Percentiles rank a stretch among this genome's conserved stretches.
Evolutionary conservation across 495 filamentous ascomycete genomes (phyloP).

Genomic region (Penicillium ochrochloron): DNA sequence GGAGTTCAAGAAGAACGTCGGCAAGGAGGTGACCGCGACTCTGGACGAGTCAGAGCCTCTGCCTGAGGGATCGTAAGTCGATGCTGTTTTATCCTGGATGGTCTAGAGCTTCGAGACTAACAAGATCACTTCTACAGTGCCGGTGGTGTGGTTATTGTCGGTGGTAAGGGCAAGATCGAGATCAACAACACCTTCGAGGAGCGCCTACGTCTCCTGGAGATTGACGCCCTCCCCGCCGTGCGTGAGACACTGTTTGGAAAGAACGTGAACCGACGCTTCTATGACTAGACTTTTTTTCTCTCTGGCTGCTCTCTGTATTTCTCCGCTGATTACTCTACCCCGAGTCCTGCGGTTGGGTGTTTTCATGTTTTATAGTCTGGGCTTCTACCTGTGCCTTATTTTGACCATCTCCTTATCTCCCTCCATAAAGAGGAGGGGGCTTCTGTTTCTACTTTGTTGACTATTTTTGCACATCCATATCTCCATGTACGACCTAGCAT

Average conservation of each 20-base stretch:
- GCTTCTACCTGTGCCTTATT: slow-evolving; percentile 13
- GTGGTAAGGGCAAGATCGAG: slow-evolving; percentile 89
- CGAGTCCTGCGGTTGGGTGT: slow-evolving; percentile 12
- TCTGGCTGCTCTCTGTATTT: slow-evolving; percentile 13
- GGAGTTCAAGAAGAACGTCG: slow-evolving; percentile 78
- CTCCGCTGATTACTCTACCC: not conserved
- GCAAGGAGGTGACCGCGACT: slow-evolving; percentile 63
- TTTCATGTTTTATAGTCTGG: slow-evolving; percentile 34
- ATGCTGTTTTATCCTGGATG: slow-evolving; percentile 6
- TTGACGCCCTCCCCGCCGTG: slow-evolving; percentile 82
- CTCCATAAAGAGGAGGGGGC: slow-evolving; percentile 25
- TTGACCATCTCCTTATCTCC: slow-evolving; percentile 19
- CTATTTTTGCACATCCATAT: slow-evolving; percentile 21
- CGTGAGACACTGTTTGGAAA: slow-evolving; percentile 85
- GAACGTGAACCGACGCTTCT: slow-evolving; percentile 92
- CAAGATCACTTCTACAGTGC: slow-evolving; percentile 56
- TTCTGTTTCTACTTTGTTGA: slow-evolving; percentile 14
- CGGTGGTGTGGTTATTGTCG: slow-evolving; percentile 80
- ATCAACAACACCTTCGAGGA: slow-evolving; percentile 99
- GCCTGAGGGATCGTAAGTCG: slow-evolving; percentile 82
- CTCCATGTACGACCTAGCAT: slow-evolving; percentile 21
- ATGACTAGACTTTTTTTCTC: slow-evolving; percentile 61
- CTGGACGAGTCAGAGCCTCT: slow-evolving; percentile 81
- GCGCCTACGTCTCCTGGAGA: slow-evolving; percentile 80
- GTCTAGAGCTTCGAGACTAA: slow-evolving; percentile 13